Percentiles rank a stretch among this genome's conserved stretches.
phyloP scores from a whole-genome alignment of 306 rosid genomes.

The Fragaria ananassa region DNA sequence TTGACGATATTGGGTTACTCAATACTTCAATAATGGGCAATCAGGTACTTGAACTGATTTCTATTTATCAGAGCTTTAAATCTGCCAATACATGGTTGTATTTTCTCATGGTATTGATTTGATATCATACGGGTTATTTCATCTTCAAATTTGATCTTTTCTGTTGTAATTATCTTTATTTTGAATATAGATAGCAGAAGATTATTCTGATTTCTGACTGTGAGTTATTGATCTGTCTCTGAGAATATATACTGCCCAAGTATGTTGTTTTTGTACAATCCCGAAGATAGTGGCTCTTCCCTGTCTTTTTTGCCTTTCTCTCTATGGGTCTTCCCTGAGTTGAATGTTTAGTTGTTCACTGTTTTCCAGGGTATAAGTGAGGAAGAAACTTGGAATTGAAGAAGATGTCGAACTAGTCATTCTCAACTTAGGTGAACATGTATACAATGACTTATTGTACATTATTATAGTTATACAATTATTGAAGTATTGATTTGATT shows the following conservation, averaged over 20 bases:
- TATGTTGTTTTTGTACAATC: constrained; percentile 32
- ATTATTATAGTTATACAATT: background rate
- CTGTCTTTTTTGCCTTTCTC: background rate
- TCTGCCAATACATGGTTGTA: background rate
- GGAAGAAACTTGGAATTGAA: constrained; percentile 66
- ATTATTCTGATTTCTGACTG: constrained; percentile 93
- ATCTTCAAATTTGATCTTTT: constrained; percentile 6
- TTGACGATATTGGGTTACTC: no score
- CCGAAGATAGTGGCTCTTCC: constrained; percentile 13
- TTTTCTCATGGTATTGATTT: background rate
- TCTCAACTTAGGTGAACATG: constrained; percentile 98
- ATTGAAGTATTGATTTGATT: background rate
- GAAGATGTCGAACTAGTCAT: constrained; percentile 73
- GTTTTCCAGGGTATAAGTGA: constrained; percentile 54
- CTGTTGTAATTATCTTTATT: background rate
- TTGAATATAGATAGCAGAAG: constrained; percentile 79
- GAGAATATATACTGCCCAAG: constrained; percentile 95
- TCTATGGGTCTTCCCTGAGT: background rate
- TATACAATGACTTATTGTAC: constrained; percentile 21
- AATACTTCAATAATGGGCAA: no score
- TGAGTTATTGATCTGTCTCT: constrained; percentile 94
- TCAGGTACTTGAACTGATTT: no score
- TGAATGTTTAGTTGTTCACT: constrained; percentile 8
- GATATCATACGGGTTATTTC: background rate
- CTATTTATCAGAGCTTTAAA: no score